Evolutionary conservation across 768 basidiomycete species (phyloP).

Genomic region (Dioszegia aurantiaca): DNA sequence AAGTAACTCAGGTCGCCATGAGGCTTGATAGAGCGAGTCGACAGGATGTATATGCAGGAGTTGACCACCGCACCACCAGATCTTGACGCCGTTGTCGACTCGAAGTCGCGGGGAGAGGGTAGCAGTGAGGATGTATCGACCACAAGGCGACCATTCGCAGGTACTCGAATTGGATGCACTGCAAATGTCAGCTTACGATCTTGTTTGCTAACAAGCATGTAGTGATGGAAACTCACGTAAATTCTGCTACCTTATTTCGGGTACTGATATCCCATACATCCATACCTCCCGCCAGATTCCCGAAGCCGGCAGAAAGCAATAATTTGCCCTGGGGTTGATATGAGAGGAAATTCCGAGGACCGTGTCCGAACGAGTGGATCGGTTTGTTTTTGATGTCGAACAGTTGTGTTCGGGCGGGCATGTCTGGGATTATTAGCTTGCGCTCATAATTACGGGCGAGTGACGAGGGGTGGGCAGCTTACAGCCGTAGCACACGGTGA

Average conservation of each 20-base stretch:
- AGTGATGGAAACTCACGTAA: constrained; percentile 34
- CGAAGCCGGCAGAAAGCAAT: constrained; percentile 87
- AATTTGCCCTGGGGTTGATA: constrained; percentile 93
- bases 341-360: constrained; percentile 84
- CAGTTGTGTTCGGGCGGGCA: constrained; percentile 89
- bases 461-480: constrained; percentile 51
- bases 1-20: constrained; percentile 26
- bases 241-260: constrained; percentile 67
- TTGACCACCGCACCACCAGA: constrained; percentile 87
- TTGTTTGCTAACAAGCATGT: not conserved
- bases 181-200: constrained; percentile 54
- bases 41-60: constrained; percentile 77
- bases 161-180: constrained; percentile 90
- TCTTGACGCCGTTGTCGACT: constrained; percentile 95
- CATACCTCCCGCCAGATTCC: constrained; percentile 91
- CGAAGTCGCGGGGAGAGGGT: constrained; percentile 92
- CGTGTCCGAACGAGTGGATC: constrained; percentile 83
- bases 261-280: constrained; percentile 87
- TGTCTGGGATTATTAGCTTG: constrained; percentile 59
- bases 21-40: constrained; percentile 83
- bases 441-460: not conserved
- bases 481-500: constrained; percentile 96
- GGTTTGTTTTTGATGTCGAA: constrained; percentile 87
- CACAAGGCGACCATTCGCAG: constrained; percentile 94
- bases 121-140: constrained; percentile 86